Evolutionary conservation across 345 rosid species (phyloP).

Genomic region (Citrus mangshanensis): DNA sequence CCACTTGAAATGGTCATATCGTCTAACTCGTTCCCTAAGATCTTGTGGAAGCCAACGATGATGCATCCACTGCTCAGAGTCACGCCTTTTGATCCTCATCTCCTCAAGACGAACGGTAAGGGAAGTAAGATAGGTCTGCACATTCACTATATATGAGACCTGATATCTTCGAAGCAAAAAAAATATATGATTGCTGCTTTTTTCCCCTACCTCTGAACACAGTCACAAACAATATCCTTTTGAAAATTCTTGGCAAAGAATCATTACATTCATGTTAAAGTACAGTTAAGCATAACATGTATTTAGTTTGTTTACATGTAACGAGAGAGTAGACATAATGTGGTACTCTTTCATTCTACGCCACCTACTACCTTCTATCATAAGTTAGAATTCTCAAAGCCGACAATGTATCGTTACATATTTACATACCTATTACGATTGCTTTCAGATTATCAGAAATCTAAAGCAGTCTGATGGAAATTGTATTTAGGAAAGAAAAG

Average conservation of each 20-base stretch:
- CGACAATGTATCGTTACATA: too few species aligned
- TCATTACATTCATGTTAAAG: too few species aligned
- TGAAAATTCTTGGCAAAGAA: not conserved
- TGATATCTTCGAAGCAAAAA: not conserved
- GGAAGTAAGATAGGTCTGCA: constrained; percentile 82
- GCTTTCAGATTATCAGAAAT: too few species aligned
- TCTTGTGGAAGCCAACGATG: constrained; percentile 82
- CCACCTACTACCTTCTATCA: too few species aligned
- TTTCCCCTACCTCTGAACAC: not conserved
- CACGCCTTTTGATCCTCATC: constrained; percentile 92
- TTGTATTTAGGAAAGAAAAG: too few species aligned
- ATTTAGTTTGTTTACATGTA: too few species aligned
- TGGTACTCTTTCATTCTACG: too few species aligned
- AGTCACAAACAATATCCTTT: not conserved
- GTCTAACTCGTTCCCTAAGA: constrained; percentile 61
- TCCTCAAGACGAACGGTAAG: constrained; percentile 80
- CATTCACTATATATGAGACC: constrained; percentile 15
- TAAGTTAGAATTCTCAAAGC: too few species aligned
- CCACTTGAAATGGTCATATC: constrained; percentile 78
- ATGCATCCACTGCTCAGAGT: constrained; percentile 95
- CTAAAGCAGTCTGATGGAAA: too few species aligned
- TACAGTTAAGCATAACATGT: too few species aligned
- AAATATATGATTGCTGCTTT: not conserved
- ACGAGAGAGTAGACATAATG: too few species aligned
- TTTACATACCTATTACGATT: too few species aligned